These are phyloP conservation scores for Cercospora beticola DNA, from an alignment of 2,329 filamentous ascomycete species.

Conservation along the genomic window DNA sequence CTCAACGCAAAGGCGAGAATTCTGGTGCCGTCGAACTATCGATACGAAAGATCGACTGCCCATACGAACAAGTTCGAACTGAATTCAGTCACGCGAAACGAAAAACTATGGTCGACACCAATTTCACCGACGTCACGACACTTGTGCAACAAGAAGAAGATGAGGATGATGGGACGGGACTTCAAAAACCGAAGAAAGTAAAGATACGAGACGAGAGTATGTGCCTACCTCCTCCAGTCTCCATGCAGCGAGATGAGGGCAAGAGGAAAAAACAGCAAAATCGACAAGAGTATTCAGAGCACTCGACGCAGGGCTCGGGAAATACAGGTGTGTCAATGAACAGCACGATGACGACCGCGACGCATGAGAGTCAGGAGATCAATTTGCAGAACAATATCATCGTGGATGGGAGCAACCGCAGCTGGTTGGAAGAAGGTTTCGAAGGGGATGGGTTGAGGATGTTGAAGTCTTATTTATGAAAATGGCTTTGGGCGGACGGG, in stretches of 20 bases:
- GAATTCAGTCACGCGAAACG: neutral
- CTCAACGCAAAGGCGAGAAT: neutral
- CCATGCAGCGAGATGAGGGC: neutral
- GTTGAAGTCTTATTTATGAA: neutral
- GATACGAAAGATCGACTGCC: slow-evolving; percentile 7
- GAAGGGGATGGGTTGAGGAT: slow-evolving; percentile 3
- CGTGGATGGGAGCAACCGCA: slow-evolving; percentile 10
- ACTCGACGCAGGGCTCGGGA: neutral
- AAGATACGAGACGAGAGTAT: neutral
- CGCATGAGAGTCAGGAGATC: neutral
- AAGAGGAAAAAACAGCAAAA: neutral
- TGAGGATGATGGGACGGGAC: neutral
- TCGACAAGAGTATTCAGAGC: neutral
- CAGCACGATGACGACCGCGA: neutral
- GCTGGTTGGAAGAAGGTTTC: slow-evolving; percentile 13
- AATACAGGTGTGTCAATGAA: neutral
- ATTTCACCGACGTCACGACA: slow-evolving; percentile 3
- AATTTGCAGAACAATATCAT: slow-evolving; percentile 12
- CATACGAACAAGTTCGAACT: slow-evolving; percentile 4
- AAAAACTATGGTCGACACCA: neutral
- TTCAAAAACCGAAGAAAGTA: neutral
- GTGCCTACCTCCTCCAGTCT: neutral
- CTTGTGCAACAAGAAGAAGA: neutral
- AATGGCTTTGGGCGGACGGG: neutral
- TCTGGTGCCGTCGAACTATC: neutral